Base-by-base conservation (phyloP, 2,329 filamentous ascomycete species). In the Beauveria australis region DNA sequence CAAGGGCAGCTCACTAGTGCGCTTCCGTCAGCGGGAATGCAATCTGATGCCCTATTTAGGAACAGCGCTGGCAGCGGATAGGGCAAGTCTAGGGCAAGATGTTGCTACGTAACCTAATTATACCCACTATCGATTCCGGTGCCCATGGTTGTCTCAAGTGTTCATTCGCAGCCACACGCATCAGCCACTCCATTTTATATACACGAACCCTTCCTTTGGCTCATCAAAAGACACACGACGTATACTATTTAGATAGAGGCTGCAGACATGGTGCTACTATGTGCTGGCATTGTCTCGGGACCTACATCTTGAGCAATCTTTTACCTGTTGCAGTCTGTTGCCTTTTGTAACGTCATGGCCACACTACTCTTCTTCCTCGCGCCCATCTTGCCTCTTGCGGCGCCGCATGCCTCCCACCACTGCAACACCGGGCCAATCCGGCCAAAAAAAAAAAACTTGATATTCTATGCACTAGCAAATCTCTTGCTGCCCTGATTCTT, bases 11-110 rank as follows among this genome's bases (percentile, higher is more conserved):
- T 47, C 53, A 56, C 46, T 58, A 58, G 46, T 59, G 55, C 37
- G 24, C 37, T 59, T 53, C 56, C 40, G 56, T 53, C 48, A 46
- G 40, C 56, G n/a, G 56, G 40, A 37, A 60, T 60, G 58, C 49
- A 26, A 26, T 30, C 7, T 48, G 51, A 53, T 60, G 58, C 49
- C 58, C 49, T 60, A 48, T 48, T 60, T 33, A 41, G 58, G 58
- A 60, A 60, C 49, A 47, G 40, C 54, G 58, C 49, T 53, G 49
- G 43, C 58, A 54, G 49, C 58, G 58, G 49, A 60, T 60, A 60
- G 58, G 58, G 51, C 30, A 53, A 53, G 28, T 40, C 12, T 28
- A 46, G 56, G 56, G 48, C 55, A 37, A n/a, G 28, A 12, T 30
- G 18, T 30, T 30, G 22, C 37, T 43, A 33, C 19, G 18, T 22